Conservation (phyloP, 179 eudicot species). For the Patellifolia procumbens region DNA sequence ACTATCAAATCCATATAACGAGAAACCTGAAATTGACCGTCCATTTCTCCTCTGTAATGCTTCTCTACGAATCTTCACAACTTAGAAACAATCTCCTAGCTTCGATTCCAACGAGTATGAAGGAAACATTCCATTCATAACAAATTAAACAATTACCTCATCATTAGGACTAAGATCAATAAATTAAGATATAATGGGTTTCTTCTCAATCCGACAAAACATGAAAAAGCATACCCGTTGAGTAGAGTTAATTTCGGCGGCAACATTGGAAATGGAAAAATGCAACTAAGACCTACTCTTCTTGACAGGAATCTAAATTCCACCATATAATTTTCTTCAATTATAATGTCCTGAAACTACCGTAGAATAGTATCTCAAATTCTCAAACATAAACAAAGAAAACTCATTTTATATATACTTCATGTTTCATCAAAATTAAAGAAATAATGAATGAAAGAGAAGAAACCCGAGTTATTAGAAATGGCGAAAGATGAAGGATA, state of each 20-base stretch:
- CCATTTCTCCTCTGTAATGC: too few relatives aligned
- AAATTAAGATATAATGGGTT: too few relatives aligned
- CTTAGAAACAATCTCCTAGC: too few relatives aligned
- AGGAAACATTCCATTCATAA: too few relatives aligned
- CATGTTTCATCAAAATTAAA: neutral
- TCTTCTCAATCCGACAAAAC: too few relatives aligned
- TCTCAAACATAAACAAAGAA: conserved; percentile 8
- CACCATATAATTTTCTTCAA: conserved; percentile 70
- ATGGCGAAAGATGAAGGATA: conserved; percentile 32
- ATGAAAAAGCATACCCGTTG: conserved; percentile 44
- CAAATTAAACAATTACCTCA: too few relatives aligned
- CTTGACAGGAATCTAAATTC: conserved; percentile 54
- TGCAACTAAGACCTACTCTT: conserved; percentile 51
- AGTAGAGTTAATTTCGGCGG: conserved; percentile 67
- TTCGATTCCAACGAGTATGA: too few relatives aligned
- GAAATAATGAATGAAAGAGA: neutral
- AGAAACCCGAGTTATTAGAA: conserved; percentile 37
- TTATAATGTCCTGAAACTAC: conserved; percentile 40
- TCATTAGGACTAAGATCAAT: too few relatives aligned
- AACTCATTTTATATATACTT: conserved; percentile 18
- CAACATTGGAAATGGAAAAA: conserved; percentile 69
- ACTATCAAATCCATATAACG: too few relatives aligned
- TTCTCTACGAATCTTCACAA: too few relatives aligned
- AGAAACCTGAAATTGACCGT: too few relatives aligned
- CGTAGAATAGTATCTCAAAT: conserved; percentile 15